A percentile compares a stretch with the other conserved stretches of the same genome.
Evolutionary conservation across 169 alveolate species (phyloP).

Genomic region (Fabrea salina): DNA sequence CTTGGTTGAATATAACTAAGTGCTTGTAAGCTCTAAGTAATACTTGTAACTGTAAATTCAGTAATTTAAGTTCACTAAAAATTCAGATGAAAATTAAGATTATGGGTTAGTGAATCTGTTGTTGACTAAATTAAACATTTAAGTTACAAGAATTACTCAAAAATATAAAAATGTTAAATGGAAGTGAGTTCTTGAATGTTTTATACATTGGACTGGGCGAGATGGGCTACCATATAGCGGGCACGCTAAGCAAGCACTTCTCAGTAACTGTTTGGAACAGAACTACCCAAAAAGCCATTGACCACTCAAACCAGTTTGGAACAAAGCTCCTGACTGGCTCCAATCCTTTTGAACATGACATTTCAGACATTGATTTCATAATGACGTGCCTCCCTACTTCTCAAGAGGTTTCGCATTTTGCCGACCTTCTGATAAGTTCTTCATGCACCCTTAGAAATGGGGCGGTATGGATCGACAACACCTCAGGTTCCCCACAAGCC

Average conservation of each 20-base stretch:
- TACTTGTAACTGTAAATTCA: too few species aligned
- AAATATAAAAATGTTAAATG: too few species aligned
- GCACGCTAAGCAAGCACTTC: neutral
- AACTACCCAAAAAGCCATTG: slow-evolving; percentile 1
- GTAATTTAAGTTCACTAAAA: too few species aligned
- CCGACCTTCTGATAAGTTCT: neutral
- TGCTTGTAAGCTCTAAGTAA: too few species aligned
- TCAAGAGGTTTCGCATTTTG: neutral
- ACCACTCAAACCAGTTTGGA: neutral
- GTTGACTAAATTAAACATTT: too few species aligned
- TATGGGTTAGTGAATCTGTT: too few species aligned
- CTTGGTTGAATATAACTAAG: too few species aligned
- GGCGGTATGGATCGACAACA: slow-evolving; percentile 14
- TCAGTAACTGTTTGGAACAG: slow-evolving; percentile 31
- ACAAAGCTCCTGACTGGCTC: slow-evolving; percentile 19
- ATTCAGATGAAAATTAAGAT: too few species aligned
- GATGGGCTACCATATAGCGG: slow-evolving; percentile 34
- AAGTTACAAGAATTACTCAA: too few species aligned
- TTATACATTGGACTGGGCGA: slow-evolving; percentile 28
- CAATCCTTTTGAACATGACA: slow-evolving; percentile 21
- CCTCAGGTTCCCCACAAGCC: slow-evolving; percentile 21
- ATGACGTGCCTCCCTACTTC: slow-evolving; percentile 29
- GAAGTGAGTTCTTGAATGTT: too few species aligned
- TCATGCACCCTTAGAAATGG: neutral
- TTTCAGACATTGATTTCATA: slow-evolving; percentile 15